A percentile compares a stretch with the other conserved stretches of the same genome.
Evolutionary conservation across 441 rosid genomes (phyloP).

Genomic region (Manihot esculenta): DNA sequence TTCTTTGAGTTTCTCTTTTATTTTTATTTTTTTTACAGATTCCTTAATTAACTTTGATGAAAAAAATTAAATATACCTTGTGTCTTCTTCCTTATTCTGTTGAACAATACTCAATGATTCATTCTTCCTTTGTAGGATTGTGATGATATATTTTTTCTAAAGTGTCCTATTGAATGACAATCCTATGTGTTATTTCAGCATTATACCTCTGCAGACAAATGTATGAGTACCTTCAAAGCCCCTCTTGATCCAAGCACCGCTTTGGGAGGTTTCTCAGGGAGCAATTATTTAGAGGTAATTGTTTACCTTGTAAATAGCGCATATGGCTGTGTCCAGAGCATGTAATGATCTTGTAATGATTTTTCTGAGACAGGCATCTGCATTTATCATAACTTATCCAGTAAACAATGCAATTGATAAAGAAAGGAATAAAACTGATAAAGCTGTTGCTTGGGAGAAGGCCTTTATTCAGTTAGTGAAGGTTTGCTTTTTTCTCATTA

Average conservation of each 20-base stretch:
- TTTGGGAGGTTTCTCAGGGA: slow-evolving; percentile 92
- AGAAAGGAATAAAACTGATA: slow-evolving; percentile 65
- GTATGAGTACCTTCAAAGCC: slow-evolving; percentile 95
- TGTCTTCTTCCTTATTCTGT: neutral
- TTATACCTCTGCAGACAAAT: slow-evolving; percentile 82
- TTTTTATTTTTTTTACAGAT: slow-evolving; percentile 4
- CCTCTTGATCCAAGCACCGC: slow-evolving; percentile 98
- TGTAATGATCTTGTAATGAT: slow-evolving; percentile 27
- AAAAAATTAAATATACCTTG: neutral
- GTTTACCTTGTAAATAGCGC: slow-evolving; percentile 23
- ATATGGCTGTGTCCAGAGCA: slow-evolving; percentile 11
- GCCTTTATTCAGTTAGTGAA: slow-evolving; percentile 83
- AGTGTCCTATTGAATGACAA: slow-evolving; percentile 20
- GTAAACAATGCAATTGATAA: slow-evolving; percentile 71
- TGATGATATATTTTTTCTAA: neutral
- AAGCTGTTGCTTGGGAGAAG: slow-evolving; percentile 96
- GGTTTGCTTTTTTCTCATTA: slow-evolving; percentile 46
- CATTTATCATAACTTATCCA: slow-evolving; percentile 91
- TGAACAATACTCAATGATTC: neutral
- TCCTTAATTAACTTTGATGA: neutral
- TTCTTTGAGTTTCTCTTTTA: neutral
- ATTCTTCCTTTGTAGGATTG: neutral
- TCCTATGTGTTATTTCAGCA: slow-evolving; percentile 56
- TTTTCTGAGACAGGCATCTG: slow-evolving; percentile 78
- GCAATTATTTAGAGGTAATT: slow-evolving; percentile 80